Base-by-base conservation (phyloP, 2,329 filamentous ascomycete genomes). In the Aspergillus melleus region DNA sequence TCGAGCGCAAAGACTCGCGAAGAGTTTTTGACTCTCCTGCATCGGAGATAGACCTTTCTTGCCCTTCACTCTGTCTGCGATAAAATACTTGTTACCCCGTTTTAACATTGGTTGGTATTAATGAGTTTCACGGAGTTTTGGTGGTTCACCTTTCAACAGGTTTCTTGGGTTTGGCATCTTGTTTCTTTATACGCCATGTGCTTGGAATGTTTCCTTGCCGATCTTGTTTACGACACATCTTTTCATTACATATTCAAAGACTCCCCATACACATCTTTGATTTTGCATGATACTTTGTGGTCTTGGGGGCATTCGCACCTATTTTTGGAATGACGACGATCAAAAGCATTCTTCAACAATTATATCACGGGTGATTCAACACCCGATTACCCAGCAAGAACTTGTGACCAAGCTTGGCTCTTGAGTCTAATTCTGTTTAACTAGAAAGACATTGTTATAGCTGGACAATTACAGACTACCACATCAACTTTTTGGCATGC, bases 1-100 rank as follows among this genome's bases (percentile, higher is more conserved):
- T 89, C 88, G 61, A 92, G 91, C 69, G 91, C 92, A 62, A 97
- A 96, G 83, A 97, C 94, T 11, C 84, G 95, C 69, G 96, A 96
- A 74, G 95, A 99, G 77, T 99, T 99, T 72, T 79, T 99, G 72
- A 96, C 88, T 69, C 83, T 99, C 39, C 76, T 92, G 58, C 87
- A 91, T 75, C 77, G 79, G 65, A 74, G 75, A 65, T 83, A 70
- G 72, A 60, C 49, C 42, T 60, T 63, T 29, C 54, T 52, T 30
- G 44, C 58, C 22, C 59, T 46, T 52, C 51, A 59, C 50, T 54
- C 61, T 42, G 14, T 42, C 53, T 65, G 50, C 62, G 53, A 63
- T 55, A 42, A 51, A 49, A 62, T 58, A 59, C 59, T 60, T 58
- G 57, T 64, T 61, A 52, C 56, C 62, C 65, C 63, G 44, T 50